Conservation (phyloP, 23 red algal genomes). For the Gracilaria gracilis region DNA sequence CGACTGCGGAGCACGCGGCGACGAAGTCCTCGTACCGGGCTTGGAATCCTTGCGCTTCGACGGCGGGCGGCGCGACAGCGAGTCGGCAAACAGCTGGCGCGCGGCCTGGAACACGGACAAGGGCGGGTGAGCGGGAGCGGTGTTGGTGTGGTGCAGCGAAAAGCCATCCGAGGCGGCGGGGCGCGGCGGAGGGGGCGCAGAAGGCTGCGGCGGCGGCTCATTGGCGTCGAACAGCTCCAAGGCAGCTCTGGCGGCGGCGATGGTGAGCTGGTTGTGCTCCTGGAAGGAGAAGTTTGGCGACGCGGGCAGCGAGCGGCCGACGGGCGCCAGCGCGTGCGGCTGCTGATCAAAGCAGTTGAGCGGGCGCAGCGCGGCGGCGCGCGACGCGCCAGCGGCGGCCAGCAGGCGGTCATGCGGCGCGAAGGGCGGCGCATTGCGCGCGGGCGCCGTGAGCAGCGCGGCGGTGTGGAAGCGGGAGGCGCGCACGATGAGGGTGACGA, state of each 20-base stretch:
- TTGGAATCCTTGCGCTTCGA: constrained; percentile 32
- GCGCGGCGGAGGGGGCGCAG: neutral
- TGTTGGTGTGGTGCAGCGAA: neutral
- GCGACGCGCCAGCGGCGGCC: neutral
- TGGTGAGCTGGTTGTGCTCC: constrained; percentile 41
- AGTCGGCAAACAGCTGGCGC: constrained; percentile 8
- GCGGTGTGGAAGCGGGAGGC: neutral
- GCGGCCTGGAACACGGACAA: constrained; percentile 40
- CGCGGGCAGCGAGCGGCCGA: neutral
- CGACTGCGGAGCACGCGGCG: constrained; percentile 18
- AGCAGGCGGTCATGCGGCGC: neutral
- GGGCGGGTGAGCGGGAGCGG: neutral
- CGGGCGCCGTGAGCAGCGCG: neutral
- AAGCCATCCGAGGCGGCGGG: neutral
- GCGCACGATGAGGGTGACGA: constrained; percentile 27
- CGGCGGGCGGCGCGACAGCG: neutral
- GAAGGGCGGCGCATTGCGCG: neutral
- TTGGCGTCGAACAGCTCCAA: constrained; percentile 1
- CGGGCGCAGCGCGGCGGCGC: neutral
- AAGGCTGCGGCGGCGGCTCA: neutral
- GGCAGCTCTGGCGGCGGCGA: constrained; percentile 32
- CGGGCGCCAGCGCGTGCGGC: constrained; percentile 33
- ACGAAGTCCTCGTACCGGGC: constrained; percentile 6
- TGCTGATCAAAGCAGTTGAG: neutral
- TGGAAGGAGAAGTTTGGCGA: constrained; percentile 20